Percentiles rank a stretch among this genome's conserved stretches.
phyloP scores from a whole-genome alignment of 257 asterid species.

The Nyctanthes arbortristis region DNA sequence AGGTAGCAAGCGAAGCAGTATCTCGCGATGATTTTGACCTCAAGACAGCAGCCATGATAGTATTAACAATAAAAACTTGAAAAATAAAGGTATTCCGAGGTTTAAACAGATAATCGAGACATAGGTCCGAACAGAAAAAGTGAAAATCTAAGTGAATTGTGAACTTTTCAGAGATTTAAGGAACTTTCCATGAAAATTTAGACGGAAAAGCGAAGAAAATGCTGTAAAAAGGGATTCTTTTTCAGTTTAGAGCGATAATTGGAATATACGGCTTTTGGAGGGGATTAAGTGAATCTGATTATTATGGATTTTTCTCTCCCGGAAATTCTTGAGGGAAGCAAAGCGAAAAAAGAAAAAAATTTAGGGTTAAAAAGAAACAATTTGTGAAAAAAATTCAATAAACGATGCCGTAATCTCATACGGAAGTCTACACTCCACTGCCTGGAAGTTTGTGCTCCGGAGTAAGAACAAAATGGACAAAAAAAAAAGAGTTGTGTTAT shows the following conservation, averaged over 20 bases:
- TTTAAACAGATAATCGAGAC: constrained; percentile 22
- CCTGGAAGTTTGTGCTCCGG: too few species aligned
- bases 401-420: constrained; percentile 8
- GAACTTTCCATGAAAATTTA: neutral
- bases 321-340: constrained; percentile 10
- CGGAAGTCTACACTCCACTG: neutral
- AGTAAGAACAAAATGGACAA: too few species aligned
- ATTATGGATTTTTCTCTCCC: constrained; percentile 9
- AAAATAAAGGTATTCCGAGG: constrained; percentile 17
- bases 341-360: neutral
- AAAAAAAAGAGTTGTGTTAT: too few species aligned
- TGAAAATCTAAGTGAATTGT: constrained; percentile 1
- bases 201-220: neutral
- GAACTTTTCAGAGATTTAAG: constrained; percentile 19
- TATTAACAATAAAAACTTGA: constrained; percentile 21
- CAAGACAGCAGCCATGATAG: constrained; percentile 77
- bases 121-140: constrained; percentile 18
- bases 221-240: constrained; percentile 32
- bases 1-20: constrained; percentile 59
- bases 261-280: neutral
- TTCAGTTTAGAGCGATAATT: constrained; percentile 24
- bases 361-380: neutral
- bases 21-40: constrained; percentile 81
- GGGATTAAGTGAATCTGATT: neutral
- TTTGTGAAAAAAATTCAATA: neutral